These are phyloP conservation scores for Saccharomycopsis microspora DNA, from an alignment of 805 yeast genomes.

Conservation along the genomic window DNA sequence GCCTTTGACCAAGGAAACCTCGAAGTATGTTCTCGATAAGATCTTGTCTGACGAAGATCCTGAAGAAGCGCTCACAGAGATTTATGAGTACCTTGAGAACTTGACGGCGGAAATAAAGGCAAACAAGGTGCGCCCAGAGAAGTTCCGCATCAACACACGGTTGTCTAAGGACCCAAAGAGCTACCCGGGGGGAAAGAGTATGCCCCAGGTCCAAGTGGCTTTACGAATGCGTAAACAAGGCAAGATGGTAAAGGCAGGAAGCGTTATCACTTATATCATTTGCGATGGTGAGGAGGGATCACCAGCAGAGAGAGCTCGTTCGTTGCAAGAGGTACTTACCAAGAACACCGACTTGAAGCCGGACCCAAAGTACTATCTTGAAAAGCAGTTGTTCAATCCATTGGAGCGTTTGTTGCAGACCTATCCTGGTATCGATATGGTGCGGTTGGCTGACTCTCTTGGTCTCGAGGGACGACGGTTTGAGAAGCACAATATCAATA, in stretches of 20 bases:
- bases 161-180: slow-evolving; percentile 80
- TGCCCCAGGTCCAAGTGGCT: slow-evolving; percentile 92
- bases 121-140: slow-evolving; percentile 52
- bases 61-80: slow-evolving; percentile 59
- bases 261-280: slow-evolving; percentile 80
- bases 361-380: slow-evolving; percentile 72
- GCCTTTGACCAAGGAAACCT: slow-evolving; percentile 81
- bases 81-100: slow-evolving; percentile 60
- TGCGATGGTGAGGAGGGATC: slow-evolving; percentile 37
- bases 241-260: slow-evolving; percentile 77
- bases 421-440: slow-evolving; percentile 78
- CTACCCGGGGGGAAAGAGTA: slow-evolving; percentile 69
- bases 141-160: slow-evolving; percentile 73
- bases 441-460: slow-evolving; percentile 62
- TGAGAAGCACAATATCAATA: slow-evolving; percentile 25
- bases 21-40: slow-evolving; percentile 61
- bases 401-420: slow-evolving; percentile 77
- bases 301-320: slow-evolving; percentile 70
- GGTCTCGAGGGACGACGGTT: slow-evolving; percentile 68
- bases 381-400: slow-evolving; percentile 84
- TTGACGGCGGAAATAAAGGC: slow-evolving; percentile 44
- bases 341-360: slow-evolving; percentile 43
- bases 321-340: slow-evolving; percentile 60
- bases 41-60: slow-evolving; percentile 65
- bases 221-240: slow-evolving; percentile 71